Percentiles rank a stretch among this genome's conserved stretches.
These are phyloP conservation scores for Teratosphaeria destructans DNA, from an alignment of 2,329 filamentous ascomycete species.

Conservation along the genomic window DNA sequence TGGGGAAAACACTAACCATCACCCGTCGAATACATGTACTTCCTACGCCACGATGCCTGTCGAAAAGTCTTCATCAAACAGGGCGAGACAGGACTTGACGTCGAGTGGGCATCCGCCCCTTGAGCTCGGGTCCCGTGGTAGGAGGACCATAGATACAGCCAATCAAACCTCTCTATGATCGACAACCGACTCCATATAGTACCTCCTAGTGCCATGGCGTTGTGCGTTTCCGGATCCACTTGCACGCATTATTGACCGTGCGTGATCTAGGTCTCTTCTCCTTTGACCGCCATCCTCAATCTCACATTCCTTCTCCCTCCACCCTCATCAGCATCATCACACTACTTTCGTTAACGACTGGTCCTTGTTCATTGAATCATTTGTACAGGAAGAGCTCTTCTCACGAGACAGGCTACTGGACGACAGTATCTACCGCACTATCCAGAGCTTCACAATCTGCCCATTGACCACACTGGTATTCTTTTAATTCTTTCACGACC, in stretches of 20 bases:
- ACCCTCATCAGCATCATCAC: neutral
- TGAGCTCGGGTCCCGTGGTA: neutral
- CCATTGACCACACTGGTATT: neutral
- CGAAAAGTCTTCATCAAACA: neutral
- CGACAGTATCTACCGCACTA: neutral
- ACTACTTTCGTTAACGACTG: neutral
- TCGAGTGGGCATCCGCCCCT: neutral
- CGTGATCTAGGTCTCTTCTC: neutral
- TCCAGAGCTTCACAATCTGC: neutral
- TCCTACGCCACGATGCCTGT: neutral
- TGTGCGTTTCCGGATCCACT: neutral
- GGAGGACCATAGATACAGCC: neutral
- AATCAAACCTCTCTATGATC: neutral
- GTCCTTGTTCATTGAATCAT: neutral
- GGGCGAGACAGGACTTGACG: neutral
- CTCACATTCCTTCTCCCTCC: neutral
- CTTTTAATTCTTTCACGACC: constrained; percentile 5
- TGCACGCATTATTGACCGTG: neutral
- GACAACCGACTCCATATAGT: neutral
- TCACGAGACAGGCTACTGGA: neutral
- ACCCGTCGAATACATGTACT: no score
- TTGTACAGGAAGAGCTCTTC: neutral
- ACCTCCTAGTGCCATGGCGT: no score
- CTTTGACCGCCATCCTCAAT: neutral
- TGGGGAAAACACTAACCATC: no score